A percentile compares a stretch with the other conserved stretches of the same genome.
Evolutionary conservation across 225 moss, liverwort and hornwort species (phyloP).

Genomic region (Ulota crispa): DNA sequence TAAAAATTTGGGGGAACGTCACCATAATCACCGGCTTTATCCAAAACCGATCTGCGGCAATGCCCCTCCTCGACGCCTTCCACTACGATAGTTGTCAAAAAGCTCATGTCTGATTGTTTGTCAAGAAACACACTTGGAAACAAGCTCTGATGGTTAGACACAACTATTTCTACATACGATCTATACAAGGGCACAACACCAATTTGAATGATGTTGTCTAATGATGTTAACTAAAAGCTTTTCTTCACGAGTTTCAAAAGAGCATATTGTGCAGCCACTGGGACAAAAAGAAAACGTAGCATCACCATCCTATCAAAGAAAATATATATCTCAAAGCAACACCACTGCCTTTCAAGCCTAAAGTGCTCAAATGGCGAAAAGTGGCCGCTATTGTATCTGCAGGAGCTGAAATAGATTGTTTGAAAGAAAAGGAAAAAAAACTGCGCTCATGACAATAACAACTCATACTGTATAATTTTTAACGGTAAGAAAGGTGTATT

Average conservation of each 20-base stretch:
- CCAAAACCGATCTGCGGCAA: conserved; percentile 30
- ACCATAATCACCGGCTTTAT: neutral
- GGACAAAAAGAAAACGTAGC: neutral
- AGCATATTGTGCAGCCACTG: neutral
- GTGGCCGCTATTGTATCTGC: neutral
- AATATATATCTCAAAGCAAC: neutral
- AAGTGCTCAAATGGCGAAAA: neutral
- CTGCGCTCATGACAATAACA: neutral
- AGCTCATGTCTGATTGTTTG: conserved; percentile 40
- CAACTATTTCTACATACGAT: neutral
- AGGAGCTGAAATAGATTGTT: neutral
- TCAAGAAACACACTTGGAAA: conserved; percentile 35
- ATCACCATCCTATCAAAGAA: neutral
- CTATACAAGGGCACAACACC: neutral
- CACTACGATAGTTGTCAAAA: conserved; percentile 42
- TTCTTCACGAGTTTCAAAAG: neutral
- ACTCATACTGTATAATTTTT: neutral
- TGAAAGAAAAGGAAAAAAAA: neutral
- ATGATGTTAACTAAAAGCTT: neutral
- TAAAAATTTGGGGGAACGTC: conserved; percentile 1
- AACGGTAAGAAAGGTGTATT: neutral
- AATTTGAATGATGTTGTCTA: neutral
- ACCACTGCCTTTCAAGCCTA: neutral
- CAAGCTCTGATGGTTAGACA: neutral
- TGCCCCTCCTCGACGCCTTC: conserved; percentile 32